These are phyloP conservation scores for Postia placenta DNA, from an alignment of 768 basidiomycete species.

Conservation along the genomic window DNA sequence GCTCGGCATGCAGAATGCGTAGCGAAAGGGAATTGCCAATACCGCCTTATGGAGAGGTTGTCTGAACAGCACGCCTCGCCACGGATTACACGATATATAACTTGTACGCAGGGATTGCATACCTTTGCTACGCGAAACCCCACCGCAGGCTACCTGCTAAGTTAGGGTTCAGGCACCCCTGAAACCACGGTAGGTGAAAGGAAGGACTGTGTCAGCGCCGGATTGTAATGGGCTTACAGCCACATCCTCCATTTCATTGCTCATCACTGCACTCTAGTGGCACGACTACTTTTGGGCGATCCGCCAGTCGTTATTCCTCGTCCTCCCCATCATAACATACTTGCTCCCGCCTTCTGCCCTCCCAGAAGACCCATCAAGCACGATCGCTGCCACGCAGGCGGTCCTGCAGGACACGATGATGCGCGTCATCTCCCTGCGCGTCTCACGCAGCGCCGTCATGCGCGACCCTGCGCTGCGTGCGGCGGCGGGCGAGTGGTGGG, in stretches of 20 bases:
- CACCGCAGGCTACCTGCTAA: no score
- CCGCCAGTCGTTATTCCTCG: slow-evolving; percentile 55
- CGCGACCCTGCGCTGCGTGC: slow-evolving; percentile 43
- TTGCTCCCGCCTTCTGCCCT: slow-evolving; percentile 31
- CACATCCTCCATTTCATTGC: not conserved
- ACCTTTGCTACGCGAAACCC: no score
- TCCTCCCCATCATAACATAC: slow-evolving; percentile 47
- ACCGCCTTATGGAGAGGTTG: no score
- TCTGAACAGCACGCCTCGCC: no score
- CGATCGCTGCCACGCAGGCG: slow-evolving; percentile 19
- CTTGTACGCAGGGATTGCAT: no score
- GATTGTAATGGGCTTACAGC: no score
- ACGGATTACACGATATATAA: no score
- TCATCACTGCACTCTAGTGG: slow-evolving; percentile 40
- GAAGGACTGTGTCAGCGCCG: no score
- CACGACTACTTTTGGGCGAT: slow-evolving; percentile 51
- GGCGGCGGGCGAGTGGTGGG: slow-evolving; percentile 52
- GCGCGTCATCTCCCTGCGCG: slow-evolving; percentile 49
- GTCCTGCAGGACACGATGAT: slow-evolving; percentile 33
- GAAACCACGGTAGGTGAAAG: no score
- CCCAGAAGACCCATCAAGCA: not conserved
- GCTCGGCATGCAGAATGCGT: no score
- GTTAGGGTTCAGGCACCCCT: no score
- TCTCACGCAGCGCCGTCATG: slow-evolving; percentile 50
- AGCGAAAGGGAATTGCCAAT: no score